Base-by-base conservation (phyloP, 805 yeast species). In the Kluyveromyces starmeri region DNA sequence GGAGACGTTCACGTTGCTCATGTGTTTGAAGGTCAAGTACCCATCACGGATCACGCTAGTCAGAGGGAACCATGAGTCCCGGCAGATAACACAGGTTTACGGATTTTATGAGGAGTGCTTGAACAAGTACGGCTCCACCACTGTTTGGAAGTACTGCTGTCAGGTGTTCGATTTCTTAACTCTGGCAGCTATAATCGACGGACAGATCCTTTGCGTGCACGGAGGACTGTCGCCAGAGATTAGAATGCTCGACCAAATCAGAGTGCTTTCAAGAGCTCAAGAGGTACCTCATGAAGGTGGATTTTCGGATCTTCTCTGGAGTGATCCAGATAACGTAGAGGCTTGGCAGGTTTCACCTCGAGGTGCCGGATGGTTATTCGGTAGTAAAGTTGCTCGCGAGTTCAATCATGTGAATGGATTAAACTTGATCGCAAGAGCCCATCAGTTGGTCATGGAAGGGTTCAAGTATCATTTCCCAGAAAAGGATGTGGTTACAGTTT, bases 221-320 rank as follows among this genome's bases (percentile, higher is more conserved):
- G 98, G 98, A 39, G 98, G 98, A 5, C 68, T 89, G 37, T 83
- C 95, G 10, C 98, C 98, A 2, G 97, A 92, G 59, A 88, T 89
- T 43, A 75, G 97, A 57, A 88, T 92, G 95, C 70, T 89, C 46
- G 98, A 89, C 59, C 98, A 89, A 61, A 86, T 89, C 45, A 70
- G 97, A 50, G 97, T 89, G 13, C 67, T 89, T 38, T 81, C 92
- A 35, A 71, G 98, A 52, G 97, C 97, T 3, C 97, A 89, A 61
- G 97, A 89, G 61, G 96, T 89, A 31, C 98, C 98, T 3, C 97
- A 92, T 58, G 98, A 89, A 63, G 98, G 98, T 47, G 97, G 96
- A 2, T 89, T 89, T 59, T 92, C 96, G 55, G 98, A 89, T 59
- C 71, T 89, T 50, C 88, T 89, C 25, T 89, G 98, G 98, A 80